These are phyloP conservation scores for Apophysomyces elegans DNA, from an alignment of 371 early-diverging fungal species.

Conservation along the genomic window DNA sequence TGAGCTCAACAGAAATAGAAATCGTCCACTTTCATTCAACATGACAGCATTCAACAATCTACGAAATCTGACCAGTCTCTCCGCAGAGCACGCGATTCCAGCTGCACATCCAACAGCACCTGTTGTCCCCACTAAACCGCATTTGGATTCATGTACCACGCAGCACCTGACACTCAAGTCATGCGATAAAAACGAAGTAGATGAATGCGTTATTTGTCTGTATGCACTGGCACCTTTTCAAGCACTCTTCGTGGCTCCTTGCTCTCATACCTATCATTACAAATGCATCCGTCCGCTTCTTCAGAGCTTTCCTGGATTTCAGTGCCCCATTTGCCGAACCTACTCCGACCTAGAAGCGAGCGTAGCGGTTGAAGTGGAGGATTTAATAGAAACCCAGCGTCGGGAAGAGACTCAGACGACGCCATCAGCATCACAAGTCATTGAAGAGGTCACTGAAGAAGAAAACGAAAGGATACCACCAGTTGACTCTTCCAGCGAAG, in stretches of 20 bases:
- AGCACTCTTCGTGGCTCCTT: slow-evolving; percentile 93
- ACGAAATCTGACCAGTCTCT: slow-evolving; percentile 29
- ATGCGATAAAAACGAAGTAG: slow-evolving; percentile 31
- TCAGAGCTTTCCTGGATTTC: slow-evolving; percentile 78
- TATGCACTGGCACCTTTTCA: slow-evolving; percentile 89
- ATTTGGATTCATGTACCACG: slow-evolving; percentile 9
- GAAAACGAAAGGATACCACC: slow-evolving; percentile 8
- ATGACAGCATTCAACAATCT: slow-evolving; percentile 45
- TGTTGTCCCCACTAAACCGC: slow-evolving; percentile 13
- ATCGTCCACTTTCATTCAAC: slow-evolving; percentile 39
- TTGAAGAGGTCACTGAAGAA: slow-evolving; percentile 12
- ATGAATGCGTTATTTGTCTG: slow-evolving; percentile 97
- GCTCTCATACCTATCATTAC: slow-evolving; percentile 94
- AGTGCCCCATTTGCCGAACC: slow-evolving; percentile 95
- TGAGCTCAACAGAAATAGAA: slow-evolving; percentile 61
- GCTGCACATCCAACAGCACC: slow-evolving; percentile 10
- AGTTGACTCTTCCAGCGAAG: background rate
- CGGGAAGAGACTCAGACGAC: slow-evolving; percentile 13
- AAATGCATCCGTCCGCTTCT: slow-evolving; percentile 88
- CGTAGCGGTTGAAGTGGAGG: slow-evolving; percentile 58
- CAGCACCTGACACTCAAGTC: slow-evolving; percentile 10
- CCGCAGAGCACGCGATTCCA: slow-evolving; percentile 13
- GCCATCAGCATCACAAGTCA: background rate
- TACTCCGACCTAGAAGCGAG: slow-evolving; percentile 93
- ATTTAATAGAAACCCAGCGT: slow-evolving; percentile 25